Base-by-base conservation (phyloP, 345 rosid species). In the Geranium rotundifolium region DNA sequence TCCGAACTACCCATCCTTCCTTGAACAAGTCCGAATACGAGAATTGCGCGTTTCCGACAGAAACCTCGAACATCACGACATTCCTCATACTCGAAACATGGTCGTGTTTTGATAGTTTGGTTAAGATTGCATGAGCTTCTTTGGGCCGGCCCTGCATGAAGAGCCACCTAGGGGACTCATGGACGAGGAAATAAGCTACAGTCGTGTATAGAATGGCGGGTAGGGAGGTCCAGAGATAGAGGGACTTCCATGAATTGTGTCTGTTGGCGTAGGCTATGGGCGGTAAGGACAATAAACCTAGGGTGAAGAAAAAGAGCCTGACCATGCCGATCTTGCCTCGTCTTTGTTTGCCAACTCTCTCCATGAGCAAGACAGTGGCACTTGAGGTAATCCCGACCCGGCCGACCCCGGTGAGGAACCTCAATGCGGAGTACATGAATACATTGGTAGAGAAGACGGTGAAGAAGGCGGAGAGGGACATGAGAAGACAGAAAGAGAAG, bases 81-180 rank as follows among this genome's bases (percentile, higher is more conserved):
- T n/a, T n/a, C n/a, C n/a, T n/a, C n/a, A n/a, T n/a, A n/a, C n/a
- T n/a, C n/a, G n/a, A 31, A 31, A 31, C 37, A 31, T 31, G 7
- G 37, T 31, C 7, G 37, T 7, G 37, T 31, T 31, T 37, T 8
- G 67, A n/a, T 30, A 73, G 19, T 12, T 54, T 62, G 27, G 7
- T 37, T 27, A 80, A 73, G 7, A 70, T 67, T 7, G 63, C 62
- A 46, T 68, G 18, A 17, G 82, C 84, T 58, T 79, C 83, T 23
- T 41, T 55, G 12, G 69, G 60, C 2, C 71, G 69, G 3, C 81
- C 84, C 20, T 61, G 75, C 68, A 77, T 46, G 59, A 73, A 65
- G 54, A 84, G 84, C 89, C 84, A 86, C 17, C 85, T 64, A 0
- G 85, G 87, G 0, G 89, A 86, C 58, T 84, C 87, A 0, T 66